These are phyloP conservation scores for Termitomyces sp. DNA, from an alignment of 768 basidiomycete species.

Conservation along the genomic window DNA sequence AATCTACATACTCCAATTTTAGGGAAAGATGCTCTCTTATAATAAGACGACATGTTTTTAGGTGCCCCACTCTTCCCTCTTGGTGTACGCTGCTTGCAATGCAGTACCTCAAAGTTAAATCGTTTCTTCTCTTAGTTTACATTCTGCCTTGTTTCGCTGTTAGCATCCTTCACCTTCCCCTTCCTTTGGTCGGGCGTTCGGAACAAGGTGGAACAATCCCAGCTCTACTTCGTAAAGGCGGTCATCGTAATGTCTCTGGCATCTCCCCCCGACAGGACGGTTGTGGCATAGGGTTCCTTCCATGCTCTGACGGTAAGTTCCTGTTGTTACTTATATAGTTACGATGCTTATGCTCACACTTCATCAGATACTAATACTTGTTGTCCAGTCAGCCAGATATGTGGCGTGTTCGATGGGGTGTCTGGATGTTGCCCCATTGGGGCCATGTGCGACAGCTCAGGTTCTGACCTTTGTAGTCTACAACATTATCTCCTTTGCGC, in stretches of 20 bases:
- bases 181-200: background rate
- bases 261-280: background rate
- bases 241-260: background rate
- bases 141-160: background rate
- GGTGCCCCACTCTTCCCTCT: too few relatives aligned
- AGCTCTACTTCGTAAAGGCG: constrained; percentile 8
- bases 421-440: background rate
- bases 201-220: background rate
- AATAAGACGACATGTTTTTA: too few relatives aligned
- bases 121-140: background rate
- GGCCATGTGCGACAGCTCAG: background rate
- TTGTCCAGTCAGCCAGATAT: background rate
- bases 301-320: constrained; percentile 8
- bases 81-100: background rate
- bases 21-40: too few relatives aligned
- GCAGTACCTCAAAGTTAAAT: background rate
- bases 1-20: too few relatives aligned
- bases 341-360: background rate
- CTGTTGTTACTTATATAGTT: too few relatives aligned
- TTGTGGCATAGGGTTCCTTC: constrained; percentile 6
- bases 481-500: background rate
- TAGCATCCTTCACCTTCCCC: background rate
- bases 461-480: background rate
- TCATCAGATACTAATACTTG: too few relatives aligned
- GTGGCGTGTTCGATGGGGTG: background rate